Evolutionary conservation across 73 alveolate species (phyloP).

Genomic region (Symbiodinium pilosum): DNA sequence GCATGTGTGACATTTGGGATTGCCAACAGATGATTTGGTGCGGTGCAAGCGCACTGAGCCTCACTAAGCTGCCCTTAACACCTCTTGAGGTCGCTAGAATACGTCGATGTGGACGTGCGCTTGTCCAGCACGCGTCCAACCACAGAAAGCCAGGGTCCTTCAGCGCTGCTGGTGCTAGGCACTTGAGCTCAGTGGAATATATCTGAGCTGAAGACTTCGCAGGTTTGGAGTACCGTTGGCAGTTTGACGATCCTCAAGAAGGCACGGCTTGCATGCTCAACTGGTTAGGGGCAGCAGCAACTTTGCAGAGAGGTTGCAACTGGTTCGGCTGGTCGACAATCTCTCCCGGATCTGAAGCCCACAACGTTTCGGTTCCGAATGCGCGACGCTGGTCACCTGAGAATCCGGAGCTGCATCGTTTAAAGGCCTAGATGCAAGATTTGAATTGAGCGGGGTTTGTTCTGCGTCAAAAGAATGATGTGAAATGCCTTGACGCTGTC

Average conservation of each 20-base stretch:
- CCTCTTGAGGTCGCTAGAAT: neutral
- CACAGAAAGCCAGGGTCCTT: neutral
- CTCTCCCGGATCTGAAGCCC: neutral
- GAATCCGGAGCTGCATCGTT: conserved; percentile 23
- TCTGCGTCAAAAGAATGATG: no score
- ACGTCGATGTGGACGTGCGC: neutral
- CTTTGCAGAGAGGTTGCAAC: neutral
- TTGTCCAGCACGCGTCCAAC: neutral
- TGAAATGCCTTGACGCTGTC: no score
- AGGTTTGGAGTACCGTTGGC: conserved; percentile 25
- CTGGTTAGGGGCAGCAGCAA: no score
- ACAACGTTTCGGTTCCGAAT: neutral
- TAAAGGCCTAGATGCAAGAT: neutral
- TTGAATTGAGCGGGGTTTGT: no score
- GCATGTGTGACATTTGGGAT: no score
- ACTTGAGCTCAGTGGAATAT: no score
- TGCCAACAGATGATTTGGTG: no score
- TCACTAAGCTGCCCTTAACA: no score
- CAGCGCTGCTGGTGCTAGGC: no score
- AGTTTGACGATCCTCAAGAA: conserved; percentile 23
- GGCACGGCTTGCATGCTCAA: conserved; percentile 12
- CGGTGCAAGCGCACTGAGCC: no score
- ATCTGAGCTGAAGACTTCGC: neutral
- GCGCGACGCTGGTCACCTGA: conserved; percentile 20
- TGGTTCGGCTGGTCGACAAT: conserved; percentile 7